These are phyloP conservation scores for Dipteronia dyeriana DNA, from an alignment of 345 rosid genomes.

Conservation along the genomic window DNA sequence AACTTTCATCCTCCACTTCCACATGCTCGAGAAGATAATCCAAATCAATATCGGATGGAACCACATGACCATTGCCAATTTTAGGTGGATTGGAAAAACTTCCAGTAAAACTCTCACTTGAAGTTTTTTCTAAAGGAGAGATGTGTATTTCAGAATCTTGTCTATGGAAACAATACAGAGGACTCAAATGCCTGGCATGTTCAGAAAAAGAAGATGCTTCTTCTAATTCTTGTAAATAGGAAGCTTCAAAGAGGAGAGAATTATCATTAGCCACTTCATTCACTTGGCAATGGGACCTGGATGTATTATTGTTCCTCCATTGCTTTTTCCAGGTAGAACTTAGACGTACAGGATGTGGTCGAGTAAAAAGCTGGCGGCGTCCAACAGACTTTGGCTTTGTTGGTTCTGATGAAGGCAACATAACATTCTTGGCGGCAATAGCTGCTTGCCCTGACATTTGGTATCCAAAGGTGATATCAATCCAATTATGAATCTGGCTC, in stretches of 20 bases:
- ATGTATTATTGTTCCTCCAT: conserved; percentile 28
- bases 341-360: conserved; percentile 73
- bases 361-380: conserved; percentile 81
- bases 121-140: conserved; percentile 35
- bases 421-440: conserved; percentile 86
- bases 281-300: conserved; percentile 36
- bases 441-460: conserved; percentile 93
- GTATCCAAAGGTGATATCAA: conserved; percentile 89
- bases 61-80: conserved; percentile 30
- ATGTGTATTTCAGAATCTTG: conserved; percentile 25
- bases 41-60: conserved; percentile 48
- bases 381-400: conserved; percentile 71
- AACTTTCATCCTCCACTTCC: conserved; percentile 51
- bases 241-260: conserved; percentile 47
- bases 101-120: conserved; percentile 31
- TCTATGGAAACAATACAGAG: conserved; percentile 42
- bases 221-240: conserved; percentile 65
- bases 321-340: conserved; percentile 34
- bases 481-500: conserved; percentile 77
- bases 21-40: conserved; percentile 71
- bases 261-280: conserved; percentile 42
- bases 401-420: conserved; percentile 81
- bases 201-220: conserved; percentile 74
- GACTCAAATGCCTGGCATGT: conserved; percentile 68
- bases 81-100: conserved; percentile 33